Conservation (phyloP, 2,329 filamentous ascomycete genomes). For the Thielaviopsis euricoi region DNA sequence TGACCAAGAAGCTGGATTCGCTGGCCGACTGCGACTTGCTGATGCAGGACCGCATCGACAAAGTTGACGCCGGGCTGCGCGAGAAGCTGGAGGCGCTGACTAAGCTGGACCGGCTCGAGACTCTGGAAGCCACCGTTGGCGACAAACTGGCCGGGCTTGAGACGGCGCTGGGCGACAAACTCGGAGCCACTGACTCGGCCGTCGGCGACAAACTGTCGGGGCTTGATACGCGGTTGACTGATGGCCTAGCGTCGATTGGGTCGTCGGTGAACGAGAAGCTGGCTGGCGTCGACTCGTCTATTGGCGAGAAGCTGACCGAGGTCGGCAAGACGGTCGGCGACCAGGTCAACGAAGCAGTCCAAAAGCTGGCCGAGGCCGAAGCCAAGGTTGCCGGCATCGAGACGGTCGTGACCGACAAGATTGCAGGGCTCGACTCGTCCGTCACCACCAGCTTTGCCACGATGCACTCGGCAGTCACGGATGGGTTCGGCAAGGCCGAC, state of each 20-base stretch:
- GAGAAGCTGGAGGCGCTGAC: constrained; percentile 9
- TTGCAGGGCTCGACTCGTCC: constrained; percentile 5
- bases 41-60: constrained; percentile 9
- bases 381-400: constrained; percentile 9
- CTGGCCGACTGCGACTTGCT: constrained; percentile 9
- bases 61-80: constrained; percentile 2
- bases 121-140: constrained; percentile 4
- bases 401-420: constrained; percentile 6
- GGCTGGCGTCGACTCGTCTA: constrained; percentile 1
- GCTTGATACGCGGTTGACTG: background rate
- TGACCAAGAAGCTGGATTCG: constrained; percentile 3
- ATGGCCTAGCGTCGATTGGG: background rate
- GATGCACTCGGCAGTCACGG: constrained; percentile 10
- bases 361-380: constrained; percentile 6
- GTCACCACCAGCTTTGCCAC: constrained; percentile 10
- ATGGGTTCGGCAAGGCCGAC: constrained; percentile 7
- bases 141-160: constrained; percentile 9
- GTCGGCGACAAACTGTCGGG: constrained; percentile 6
- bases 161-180: background rate
- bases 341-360: background rate
- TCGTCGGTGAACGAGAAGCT: constrained; percentile 1
- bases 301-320: constrained; percentile 8
- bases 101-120: constrained; percentile 5
- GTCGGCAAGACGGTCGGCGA: constrained; percentile 7
- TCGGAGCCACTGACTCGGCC: constrained; percentile 4